Conservation (phyloP, 2,329 filamentous ascomycete species). For the Tothia fuscella region DNA sequence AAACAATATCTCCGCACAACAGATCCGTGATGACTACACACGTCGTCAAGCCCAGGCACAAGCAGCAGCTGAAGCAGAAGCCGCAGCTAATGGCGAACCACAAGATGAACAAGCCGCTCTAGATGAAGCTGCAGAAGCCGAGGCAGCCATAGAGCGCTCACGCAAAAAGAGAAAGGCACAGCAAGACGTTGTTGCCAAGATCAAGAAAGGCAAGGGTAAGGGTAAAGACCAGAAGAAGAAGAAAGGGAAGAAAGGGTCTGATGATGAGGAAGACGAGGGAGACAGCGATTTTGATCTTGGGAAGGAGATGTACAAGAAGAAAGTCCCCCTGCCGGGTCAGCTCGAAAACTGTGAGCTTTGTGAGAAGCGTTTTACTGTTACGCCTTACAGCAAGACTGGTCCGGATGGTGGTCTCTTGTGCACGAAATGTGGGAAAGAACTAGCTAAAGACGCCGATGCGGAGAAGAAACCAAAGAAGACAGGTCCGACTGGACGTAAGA, state of each 20-base stretch:
- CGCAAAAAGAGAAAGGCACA: slow-evolving; percentile 8
- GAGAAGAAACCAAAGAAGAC: slow-evolving; percentile 38
- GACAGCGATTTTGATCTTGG: slow-evolving; percentile 37
- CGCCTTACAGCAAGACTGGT: slow-evolving; percentile 71
- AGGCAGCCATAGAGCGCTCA: slow-evolving; percentile 21
- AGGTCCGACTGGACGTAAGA: slow-evolving; percentile 41
- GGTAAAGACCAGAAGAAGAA: slow-evolving; percentile 32
- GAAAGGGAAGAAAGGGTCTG: slow-evolving; percentile 29
- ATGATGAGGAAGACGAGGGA: slow-evolving; percentile 31
- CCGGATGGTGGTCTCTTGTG: slow-evolving; percentile 82
- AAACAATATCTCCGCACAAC: slow-evolving; percentile 58
- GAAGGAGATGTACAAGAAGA: slow-evolving; percentile 42
- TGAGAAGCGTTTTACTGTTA: slow-evolving; percentile 82
- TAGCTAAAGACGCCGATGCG: slow-evolving; percentile 51
- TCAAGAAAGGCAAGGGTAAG: slow-evolving; percentile 26
- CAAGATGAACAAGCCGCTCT: slow-evolving; percentile 21
- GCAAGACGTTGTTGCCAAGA: slow-evolving; percentile 19
- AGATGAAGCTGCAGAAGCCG: slow-evolving; percentile 27
- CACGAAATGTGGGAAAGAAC: slow-evolving; percentile 63
- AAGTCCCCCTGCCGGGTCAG: slow-evolving; percentile 62
- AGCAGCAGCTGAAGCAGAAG: slow-evolving; percentile 30
- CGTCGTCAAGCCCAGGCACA: slow-evolving; percentile 31
- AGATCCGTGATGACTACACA: slow-evolving; percentile 49
- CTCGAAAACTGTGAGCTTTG: slow-evolving; percentile 81
- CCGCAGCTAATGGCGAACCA: slow-evolving; percentile 22